Evolutionary conservation across 169 alveolate species (phyloP).

Genomic region (Miamiensis avidus): DNA sequence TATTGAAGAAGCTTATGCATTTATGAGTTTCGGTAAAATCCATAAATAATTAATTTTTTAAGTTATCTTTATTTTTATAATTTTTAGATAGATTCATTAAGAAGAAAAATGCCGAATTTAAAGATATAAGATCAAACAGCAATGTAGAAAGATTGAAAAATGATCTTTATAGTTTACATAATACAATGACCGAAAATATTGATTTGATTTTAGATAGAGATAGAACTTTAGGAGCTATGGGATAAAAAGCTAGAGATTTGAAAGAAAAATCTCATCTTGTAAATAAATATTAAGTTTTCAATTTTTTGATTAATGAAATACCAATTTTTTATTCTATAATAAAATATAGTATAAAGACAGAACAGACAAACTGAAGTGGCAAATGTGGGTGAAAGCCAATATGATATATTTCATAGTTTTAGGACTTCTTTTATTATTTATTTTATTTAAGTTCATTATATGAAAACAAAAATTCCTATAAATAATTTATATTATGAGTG

Average conservation of each 20-base stretch:
- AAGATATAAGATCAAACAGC: neutral
- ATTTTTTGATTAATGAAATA: no score
- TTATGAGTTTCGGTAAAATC: neutral
- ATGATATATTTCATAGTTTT: neutral
- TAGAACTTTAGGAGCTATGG: neutral
- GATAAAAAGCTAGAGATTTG: neutral
- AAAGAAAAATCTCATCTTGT: neutral
- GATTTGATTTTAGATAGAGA: neutral
- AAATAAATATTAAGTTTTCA: no score
- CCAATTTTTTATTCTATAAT: neutral
- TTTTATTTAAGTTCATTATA: no score
- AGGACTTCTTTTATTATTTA: neutral
- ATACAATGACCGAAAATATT: neutral
- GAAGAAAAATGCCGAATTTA: neutral
- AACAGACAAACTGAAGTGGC: neutral
- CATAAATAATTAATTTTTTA: no score
- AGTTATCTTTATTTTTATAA: no score
- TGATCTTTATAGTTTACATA: neutral
- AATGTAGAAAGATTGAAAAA: neutral
- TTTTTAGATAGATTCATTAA: neutral
- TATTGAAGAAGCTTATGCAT: neutral
- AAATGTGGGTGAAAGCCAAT: neutral
- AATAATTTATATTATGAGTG: no score
- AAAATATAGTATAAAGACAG: neutral
- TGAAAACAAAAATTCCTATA: neutral